These are phyloP conservation scores for Candida xiaguanensis DNA, from an alignment of 805 yeast species.

Conservation along the genomic window DNA sequence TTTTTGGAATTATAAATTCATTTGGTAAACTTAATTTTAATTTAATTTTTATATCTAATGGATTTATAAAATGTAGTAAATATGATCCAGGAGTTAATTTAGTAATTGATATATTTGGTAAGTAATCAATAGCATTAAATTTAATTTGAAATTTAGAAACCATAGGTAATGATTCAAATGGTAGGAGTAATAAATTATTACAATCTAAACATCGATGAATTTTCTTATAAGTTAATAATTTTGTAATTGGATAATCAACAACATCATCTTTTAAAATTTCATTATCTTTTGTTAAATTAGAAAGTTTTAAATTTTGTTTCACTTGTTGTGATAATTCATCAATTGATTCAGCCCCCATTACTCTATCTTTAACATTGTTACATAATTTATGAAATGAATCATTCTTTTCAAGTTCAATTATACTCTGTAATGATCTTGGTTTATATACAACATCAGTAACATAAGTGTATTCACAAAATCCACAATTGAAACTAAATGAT, in stretches of 20 bases:
- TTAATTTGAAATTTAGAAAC: conserved; percentile 25
- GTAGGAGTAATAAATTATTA: conserved; percentile 21
- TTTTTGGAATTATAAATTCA: conserved; percentile 20
- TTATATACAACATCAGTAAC: conserved; percentile 33
- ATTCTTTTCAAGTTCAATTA: conserved; percentile 13
- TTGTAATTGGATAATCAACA: conserved; percentile 20
- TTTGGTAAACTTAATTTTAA: conserved; percentile 5
- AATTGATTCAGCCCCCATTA: not conserved
- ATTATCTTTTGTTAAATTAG: too few species aligned
- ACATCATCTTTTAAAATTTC: too few species aligned
- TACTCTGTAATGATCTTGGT: conserved; percentile 36
- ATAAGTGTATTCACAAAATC: conserved; percentile 30
- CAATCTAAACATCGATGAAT: conserved; percentile 28
- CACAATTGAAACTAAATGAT: conserved; percentile 37
- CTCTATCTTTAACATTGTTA: conserved; percentile 7
- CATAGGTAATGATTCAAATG: conserved; percentile 20
- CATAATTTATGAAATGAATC: conserved; percentile 8
- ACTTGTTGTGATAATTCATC: not conserved
- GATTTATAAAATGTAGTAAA: conserved; percentile 30
- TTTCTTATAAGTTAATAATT: conserved; percentile 21
- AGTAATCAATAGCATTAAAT: conserved; percentile 30
- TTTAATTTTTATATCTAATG: conserved; percentile 18
- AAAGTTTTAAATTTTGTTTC: conserved; percentile 4
- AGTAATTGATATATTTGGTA: conserved; percentile 27
- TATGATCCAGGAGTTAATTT: conserved; percentile 14